These are phyloP conservation scores for Mycotypha africana DNA, from an alignment of 371 early-diverging fungal species.

Conservation along the genomic window DNA sequence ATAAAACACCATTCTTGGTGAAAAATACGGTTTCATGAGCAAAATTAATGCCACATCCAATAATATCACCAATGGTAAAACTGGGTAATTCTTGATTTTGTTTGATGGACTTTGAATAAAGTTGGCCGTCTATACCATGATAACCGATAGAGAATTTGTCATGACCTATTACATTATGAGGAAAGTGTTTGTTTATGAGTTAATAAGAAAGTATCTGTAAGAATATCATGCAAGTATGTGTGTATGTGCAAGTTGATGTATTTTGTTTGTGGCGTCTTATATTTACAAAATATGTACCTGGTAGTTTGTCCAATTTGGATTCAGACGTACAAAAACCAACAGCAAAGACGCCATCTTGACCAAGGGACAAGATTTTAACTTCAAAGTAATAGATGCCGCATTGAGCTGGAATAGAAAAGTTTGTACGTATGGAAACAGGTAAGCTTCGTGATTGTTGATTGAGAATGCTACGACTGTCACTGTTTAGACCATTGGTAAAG, in stretches of 20 bases:
- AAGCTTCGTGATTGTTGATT: no score
- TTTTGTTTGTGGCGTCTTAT: no score
- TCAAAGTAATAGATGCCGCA: constrained; percentile 93
- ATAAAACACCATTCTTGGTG: constrained; percentile 85
- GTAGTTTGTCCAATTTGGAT: constrained; percentile 58
- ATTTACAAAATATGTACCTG: constrained; percentile 50
- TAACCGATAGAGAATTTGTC: constrained; percentile 81
- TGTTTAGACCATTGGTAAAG: no score
- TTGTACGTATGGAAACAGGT: constrained; percentile 71
- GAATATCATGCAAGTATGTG: no score
- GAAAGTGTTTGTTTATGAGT: no score
- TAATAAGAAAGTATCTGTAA: no score
- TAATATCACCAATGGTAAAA: constrained; percentile 86
- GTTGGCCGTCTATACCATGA: constrained; percentile 90
- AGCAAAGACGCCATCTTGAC: constrained; percentile 91
- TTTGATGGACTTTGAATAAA: constrained; percentile 71
- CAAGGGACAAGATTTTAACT: constrained; percentile 76
- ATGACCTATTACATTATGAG: constrained; percentile 43
- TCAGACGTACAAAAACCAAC: constrained; percentile 73
- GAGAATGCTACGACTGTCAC: no score
- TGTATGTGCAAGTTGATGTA: no score
- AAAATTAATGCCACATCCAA: constrained; percentile 94
- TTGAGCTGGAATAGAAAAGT: constrained; percentile 75
- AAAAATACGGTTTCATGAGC: constrained; percentile 69
- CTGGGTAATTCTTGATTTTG: constrained; percentile 85